Evolutionary conservation across 2,329 filamentous ascomycete species (phyloP), one percentile per base, ranked within the genome.

Genomic region (Fusarium paranaense): DNA sequence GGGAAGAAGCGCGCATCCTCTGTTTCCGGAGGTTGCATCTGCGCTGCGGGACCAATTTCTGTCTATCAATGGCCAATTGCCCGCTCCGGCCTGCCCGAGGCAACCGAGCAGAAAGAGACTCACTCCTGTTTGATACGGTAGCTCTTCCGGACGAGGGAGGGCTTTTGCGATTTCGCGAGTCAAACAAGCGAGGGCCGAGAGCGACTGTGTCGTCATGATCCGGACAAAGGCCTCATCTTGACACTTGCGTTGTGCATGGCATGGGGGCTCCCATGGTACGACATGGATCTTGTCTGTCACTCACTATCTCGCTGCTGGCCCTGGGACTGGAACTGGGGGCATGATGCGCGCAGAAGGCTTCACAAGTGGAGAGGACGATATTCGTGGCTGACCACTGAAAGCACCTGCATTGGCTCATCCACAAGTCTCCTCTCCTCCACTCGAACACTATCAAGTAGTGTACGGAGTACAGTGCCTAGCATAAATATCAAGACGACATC

Each of bases 1-100:
- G 72, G 75, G 71, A 71, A 71, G 70, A 78, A 77, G 69, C 74
- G 63, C 70, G 60, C 67, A 60, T 70, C 67, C 60, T 67, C 72
- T 78, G 68, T 77, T 77, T 68, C 76, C 73, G 70, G 68, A 61
- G 59, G 58, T 25, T 20, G 42, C 37, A 47, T 62, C 35, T 37
- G 52, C 30, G 32, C 38, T 37, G 60, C 30, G 32, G 45, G 40
- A 32, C 47, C 22, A 30, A 62, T 52, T 52, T 52, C 47, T 65
- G 33, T 40, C 47, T 35, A 62, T 47, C 59, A 62, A 35, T 50
- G 40, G 40, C 27, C 59, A 30, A 42, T 56, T 62, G 22, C 27
- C 60, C 60, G 16, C 60, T 30, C 42, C 60, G 59, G 59, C 42
- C 47, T 32, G 30, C 40, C 59, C 60, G 60, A 62, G 16, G 20